Percentiles rank a stretch among this genome's conserved stretches.
Evolutionary conservation across 2,329 filamentous ascomycete genomes (phyloP).

Genomic region (Penicillium sp.): DNA sequence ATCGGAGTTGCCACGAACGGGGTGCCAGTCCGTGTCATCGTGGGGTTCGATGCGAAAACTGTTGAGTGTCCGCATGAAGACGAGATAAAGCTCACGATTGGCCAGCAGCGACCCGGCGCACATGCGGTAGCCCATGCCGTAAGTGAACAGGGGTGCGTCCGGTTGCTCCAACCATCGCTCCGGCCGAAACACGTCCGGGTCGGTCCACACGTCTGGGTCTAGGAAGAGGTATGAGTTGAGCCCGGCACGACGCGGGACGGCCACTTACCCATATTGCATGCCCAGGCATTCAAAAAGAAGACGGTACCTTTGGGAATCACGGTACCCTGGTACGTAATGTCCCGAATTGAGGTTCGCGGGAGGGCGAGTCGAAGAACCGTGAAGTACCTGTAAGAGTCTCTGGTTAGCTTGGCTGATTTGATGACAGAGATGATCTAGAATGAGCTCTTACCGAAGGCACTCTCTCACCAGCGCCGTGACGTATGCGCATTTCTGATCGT

Average conservation of each 20-base stretch:
- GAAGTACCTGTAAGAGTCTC: constrained; percentile 48
- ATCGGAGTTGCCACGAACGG: constrained; percentile 58
- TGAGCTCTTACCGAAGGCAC: constrained; percentile 49
- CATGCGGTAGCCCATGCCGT: constrained; percentile 66
- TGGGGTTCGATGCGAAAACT: constrained; percentile 59
- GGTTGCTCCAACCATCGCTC: constrained; percentile 64
- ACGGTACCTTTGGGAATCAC: constrained; percentile 62
- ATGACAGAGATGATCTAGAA: background rate
- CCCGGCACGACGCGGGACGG: background rate
- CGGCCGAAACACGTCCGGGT: constrained; percentile 59
- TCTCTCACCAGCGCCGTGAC: constrained; percentile 63
- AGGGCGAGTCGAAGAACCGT: constrained; percentile 63
- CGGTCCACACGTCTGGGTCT: constrained; percentile 57
- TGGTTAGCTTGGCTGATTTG: constrained; percentile 3
- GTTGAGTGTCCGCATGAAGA: constrained; percentile 62
- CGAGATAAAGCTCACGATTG: constrained; percentile 63
- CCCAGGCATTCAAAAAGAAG: constrained; percentile 66
- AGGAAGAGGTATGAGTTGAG: background rate
- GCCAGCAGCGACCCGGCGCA: constrained; percentile 63
- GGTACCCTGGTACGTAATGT: constrained; percentile 57
- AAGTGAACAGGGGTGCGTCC: constrained; percentile 63
- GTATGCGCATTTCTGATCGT: constrained; percentile 64
- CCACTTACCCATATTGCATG: constrained; percentile 63
- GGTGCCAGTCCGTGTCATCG: constrained; percentile 58
- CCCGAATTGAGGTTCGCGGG: constrained; percentile 60